A percentile compares a stretch with the other conserved stretches of the same genome.
Evolutionary conservation across 2,329 filamentous ascomycete genomes (phyloP).

Genomic region (Gaeumannomyces sp.): DNA sequence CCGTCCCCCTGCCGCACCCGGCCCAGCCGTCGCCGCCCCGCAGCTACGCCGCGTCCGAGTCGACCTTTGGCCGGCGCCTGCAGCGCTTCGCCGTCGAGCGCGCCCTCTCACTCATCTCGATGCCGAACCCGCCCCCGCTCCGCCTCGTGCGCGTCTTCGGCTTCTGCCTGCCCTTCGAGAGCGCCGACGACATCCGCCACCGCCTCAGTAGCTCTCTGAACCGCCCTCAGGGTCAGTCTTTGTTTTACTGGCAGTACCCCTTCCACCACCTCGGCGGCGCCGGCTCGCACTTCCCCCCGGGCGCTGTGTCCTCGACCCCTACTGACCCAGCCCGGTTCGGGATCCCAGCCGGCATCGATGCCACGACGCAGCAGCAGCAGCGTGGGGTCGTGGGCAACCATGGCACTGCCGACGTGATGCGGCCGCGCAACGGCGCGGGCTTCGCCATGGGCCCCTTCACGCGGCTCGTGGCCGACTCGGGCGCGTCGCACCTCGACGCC

Average conservation of each 20-base stretch:
- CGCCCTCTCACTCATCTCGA: slow-evolving; percentile 51
- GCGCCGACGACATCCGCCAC: slow-evolving; percentile 38
- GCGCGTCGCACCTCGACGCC: slow-evolving; percentile 36
- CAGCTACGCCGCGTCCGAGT: slow-evolving; percentile 58
- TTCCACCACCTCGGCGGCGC: slow-evolving; percentile 62
- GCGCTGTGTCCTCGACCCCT: slow-evolving; percentile 11
- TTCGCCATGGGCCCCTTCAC: slow-evolving; percentile 45
- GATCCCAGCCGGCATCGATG: not conserved
- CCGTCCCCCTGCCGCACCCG: slow-evolving; percentile 25
- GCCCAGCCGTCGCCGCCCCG: slow-evolving; percentile 34
- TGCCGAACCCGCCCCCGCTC: slow-evolving; percentile 40
- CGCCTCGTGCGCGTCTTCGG: slow-evolving; percentile 56
- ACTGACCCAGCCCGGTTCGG: slow-evolving; percentile 4
- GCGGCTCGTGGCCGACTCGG: slow-evolving; percentile 29
- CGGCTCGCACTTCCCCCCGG: slow-evolving; percentile 54
- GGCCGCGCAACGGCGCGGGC: slow-evolving; percentile 24
- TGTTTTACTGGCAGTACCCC: slow-evolving; percentile 54
- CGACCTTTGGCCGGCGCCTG: slow-evolving; percentile 63
- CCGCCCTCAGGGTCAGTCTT: slow-evolving; percentile 29
- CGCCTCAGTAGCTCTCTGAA: slow-evolving; percentile 31
- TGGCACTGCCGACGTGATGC: slow-evolving; percentile 23
- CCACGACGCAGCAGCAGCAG: not conserved
- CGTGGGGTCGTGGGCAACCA: slow-evolving; percentile 30
- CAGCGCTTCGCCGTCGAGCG: slow-evolving; percentile 58
- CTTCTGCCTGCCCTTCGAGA: slow-evolving; percentile 59